A percentile compares a stretch with the other conserved stretches of the same genome.
phyloP scores from a whole-genome alignment of 345 rosid species.

The Syzygium grande region DNA sequence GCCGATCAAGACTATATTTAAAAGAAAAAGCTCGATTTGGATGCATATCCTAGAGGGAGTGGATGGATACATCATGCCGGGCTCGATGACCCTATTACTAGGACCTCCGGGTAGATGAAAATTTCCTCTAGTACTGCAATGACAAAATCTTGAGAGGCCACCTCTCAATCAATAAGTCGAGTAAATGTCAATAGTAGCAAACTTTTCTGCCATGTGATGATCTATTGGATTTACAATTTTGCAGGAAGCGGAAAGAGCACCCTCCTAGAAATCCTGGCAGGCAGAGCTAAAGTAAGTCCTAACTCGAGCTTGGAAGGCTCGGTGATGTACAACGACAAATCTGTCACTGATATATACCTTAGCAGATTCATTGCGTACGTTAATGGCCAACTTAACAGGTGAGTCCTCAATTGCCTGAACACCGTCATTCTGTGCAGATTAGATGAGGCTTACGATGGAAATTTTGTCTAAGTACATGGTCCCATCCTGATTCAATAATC shows the following conservation, averaged over 20 bases:
- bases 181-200: neutral
- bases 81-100: slow-evolving; percentile 19
- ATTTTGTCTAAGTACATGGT: neutral
- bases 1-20: slow-evolving; percentile 9
- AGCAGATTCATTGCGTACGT: slow-evolving; percentile 18
- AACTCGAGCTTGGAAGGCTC: slow-evolving; percentile 12
- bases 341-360: slow-evolving; percentile 13
- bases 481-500: neutral
- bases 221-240: neutral
- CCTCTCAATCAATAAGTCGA: neutral
- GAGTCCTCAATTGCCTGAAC: neutral
- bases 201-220: neutral
- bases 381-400: slow-evolving; percentile 18
- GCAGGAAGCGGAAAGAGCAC: slow-evolving; percentile 28
- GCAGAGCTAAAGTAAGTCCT: slow-evolving; percentile 2
- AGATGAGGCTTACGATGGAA: neutral
- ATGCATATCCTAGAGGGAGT: slow-evolving; percentile 13
- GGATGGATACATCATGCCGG: slow-evolving; percentile 27
- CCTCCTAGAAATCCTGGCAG: slow-evolving; percentile 18
- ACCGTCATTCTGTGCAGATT: neutral
- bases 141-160: neutral
- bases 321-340: slow-evolving; percentile 14
- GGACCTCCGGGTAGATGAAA: slow-evolving; percentile 20
- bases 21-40: slow-evolving; percentile 7
- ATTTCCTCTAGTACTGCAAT: neutral